Percentiles rank a stretch among this genome's conserved stretches.
Evolutionary conservation across 805 yeast genomes (phyloP).

Genomic region (Saturnispora quitensis): DNA sequence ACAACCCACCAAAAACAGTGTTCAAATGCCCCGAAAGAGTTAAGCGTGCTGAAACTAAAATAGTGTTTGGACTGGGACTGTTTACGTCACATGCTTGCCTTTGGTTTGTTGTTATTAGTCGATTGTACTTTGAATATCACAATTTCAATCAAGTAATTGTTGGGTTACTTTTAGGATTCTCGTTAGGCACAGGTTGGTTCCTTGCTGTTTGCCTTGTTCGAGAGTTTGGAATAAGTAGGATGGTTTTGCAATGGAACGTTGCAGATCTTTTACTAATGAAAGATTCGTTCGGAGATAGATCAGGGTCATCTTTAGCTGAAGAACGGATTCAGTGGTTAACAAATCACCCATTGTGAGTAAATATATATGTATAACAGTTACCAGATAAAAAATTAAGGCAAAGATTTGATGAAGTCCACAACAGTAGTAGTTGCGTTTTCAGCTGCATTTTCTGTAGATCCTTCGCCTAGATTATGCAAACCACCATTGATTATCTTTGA

Average conservation of each 20-base stretch:
- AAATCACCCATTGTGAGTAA: background rate
- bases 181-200: conserved; percentile 53
- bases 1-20: conserved; percentile 22
- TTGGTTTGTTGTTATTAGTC: conserved; percentile 44
- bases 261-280: conserved; percentile 44
- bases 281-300: conserved; percentile 38
- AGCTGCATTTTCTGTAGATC: conserved; percentile 23
- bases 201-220: conserved; percentile 43
- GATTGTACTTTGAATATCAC: conserved; percentile 77
- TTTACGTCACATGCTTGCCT: background rate
- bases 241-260: conserved; percentile 53
- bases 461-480: conserved; percentile 42
- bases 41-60: conserved; percentile 17
- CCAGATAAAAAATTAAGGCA: background rate
- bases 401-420: conserved; percentile 10
- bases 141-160: conserved; percentile 60
- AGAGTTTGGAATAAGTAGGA: conserved; percentile 57
- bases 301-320: conserved; percentile 11
- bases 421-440: conserved; percentile 11
- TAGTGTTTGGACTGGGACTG: conserved; percentile 12
- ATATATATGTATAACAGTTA: background rate
- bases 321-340: conserved; percentile 22
- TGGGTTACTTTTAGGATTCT: conserved; percentile 57
- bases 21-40: background rate
- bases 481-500: conserved; percentile 53